These are phyloP conservation scores for Samsoniella hepiali DNA, from an alignment of 2,329 filamentous ascomycete genomes.

Conservation along the genomic window DNA sequence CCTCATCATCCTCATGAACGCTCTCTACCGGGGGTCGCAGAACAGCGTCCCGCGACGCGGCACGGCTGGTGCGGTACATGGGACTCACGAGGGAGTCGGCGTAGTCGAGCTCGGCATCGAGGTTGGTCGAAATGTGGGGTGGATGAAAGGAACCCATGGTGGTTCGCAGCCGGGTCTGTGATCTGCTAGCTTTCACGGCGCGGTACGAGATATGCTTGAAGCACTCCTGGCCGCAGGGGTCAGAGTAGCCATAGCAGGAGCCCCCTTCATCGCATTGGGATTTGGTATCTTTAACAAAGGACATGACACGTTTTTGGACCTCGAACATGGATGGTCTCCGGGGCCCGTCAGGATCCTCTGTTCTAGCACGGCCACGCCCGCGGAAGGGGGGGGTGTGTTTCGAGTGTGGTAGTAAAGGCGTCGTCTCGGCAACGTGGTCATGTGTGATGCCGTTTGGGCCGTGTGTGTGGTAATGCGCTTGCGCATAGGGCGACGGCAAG, in stretches of 20 bases:
- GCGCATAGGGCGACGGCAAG: constrained; percentile 25
- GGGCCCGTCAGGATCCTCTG: constrained; percentile 29
- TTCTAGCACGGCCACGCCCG: constrained; percentile 25
- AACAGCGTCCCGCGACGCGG: constrained; percentile 39
- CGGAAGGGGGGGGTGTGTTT: constrained; percentile 25
- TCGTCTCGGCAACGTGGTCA: constrained; percentile 39
- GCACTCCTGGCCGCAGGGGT: constrained; percentile 64
- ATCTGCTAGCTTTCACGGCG: constrained; percentile 30
- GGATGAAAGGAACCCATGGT: constrained; percentile 36
- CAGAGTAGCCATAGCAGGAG: constrained; percentile 61
- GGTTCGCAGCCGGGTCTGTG: constrained; percentile 40
- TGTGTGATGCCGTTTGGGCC: constrained; percentile 24
- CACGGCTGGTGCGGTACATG: constrained; percentile 35
- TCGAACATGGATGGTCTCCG: constrained; percentile 53
- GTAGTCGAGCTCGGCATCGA: constrained; percentile 29
- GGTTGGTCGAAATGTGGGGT: constrained; percentile 26
- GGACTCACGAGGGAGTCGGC: constrained; percentile 32
- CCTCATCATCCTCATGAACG: constrained; percentile 21
- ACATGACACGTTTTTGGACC: constrained; percentile 56
- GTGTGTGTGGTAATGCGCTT: constrained; percentile 21
- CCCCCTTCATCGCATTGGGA: constrained; percentile 58
- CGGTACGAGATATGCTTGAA: constrained; percentile 54
- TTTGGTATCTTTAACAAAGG: constrained; percentile 64
- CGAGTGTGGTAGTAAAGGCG: constrained; percentile 43
- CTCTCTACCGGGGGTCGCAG: constrained; percentile 21